These are phyloP conservation scores for Cucurbita argyrosperma DNA, from an alignment of 306 rosid genomes.

Conservation along the genomic window DNA sequence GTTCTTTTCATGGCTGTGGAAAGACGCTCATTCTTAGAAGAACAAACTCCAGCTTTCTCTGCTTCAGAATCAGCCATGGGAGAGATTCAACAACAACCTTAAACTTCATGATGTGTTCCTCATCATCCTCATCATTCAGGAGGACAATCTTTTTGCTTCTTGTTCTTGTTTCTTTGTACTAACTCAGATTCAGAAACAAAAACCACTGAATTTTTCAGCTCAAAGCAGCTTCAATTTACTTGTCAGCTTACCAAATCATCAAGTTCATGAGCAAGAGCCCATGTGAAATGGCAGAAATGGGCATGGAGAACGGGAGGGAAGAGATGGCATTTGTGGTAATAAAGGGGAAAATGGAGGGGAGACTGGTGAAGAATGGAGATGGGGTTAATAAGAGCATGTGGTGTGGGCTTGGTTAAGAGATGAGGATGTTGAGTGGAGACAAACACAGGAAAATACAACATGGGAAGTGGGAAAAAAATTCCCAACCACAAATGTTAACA, in stretches of 20 bases:
- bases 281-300: constrained; percentile 33
- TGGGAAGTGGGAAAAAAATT: constrained; percentile 14
- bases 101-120: constrained; percentile 14
- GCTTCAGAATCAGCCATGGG: constrained; percentile 44
- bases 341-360: neutral
- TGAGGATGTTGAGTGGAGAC: constrained; percentile 47
- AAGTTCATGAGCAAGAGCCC: neutral
- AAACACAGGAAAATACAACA: constrained; percentile 6
- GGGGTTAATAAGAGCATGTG: constrained; percentile 27
- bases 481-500: constrained; percentile 27
- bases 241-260: constrained; percentile 4
- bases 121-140: constrained; percentile 10
- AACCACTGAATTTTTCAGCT: neutral
- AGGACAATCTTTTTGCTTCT: neutral
- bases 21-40: constrained; percentile 62
- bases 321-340: constrained; percentile 27
- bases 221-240: too few species aligned
- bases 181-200: neutral
- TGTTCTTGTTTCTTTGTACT: neutral
- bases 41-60: constrained; percentile 21
- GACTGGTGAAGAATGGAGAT: neutral
- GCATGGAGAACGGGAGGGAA: constrained; percentile 8
- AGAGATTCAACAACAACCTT: constrained; percentile 17
- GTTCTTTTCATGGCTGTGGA: constrained; percentile 82
- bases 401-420: constrained; percentile 36